phyloP scores from a whole-genome alignment of 768 basidiomycete species.

The Hemileccinum rubropunctum region DNA sequence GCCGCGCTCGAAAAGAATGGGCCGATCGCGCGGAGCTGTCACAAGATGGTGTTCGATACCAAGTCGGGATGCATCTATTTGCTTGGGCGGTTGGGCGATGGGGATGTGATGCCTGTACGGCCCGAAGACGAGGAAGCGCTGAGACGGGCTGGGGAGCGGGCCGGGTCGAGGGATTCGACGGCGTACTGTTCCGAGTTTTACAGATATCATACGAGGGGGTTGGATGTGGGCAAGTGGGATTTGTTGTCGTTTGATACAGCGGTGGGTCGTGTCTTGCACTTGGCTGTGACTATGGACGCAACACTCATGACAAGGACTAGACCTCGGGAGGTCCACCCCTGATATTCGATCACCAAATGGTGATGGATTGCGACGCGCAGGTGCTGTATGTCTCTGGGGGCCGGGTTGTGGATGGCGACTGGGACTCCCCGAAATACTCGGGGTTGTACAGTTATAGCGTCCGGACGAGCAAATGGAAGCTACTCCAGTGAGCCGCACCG shows the following conservation, averaged over 20 bases:
- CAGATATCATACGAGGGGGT: constrained; percentile 46
- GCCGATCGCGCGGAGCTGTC: constrained; percentile 70
- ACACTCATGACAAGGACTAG: constrained; percentile 33
- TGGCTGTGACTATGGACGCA: background rate
- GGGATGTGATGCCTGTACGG: constrained; percentile 38
- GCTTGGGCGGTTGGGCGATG: constrained; percentile 64
- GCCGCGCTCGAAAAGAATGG: constrained; percentile 60
- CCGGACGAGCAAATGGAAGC: constrained; percentile 61
- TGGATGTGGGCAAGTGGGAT: constrained; percentile 68
- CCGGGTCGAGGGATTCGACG: constrained; percentile 13
- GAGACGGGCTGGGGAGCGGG: constrained; percentile 22
- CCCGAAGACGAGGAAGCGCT: constrained; percentile 21
- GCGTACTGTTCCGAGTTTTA: constrained; percentile 69
- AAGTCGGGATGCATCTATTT: constrained; percentile 69
- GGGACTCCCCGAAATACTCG: constrained; percentile 58
- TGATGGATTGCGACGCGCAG: constrained; percentile 66
- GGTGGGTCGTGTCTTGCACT: constrained; percentile 38
- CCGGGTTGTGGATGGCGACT: constrained; percentile 64
- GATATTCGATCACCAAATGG: constrained; percentile 82
- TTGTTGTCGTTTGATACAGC: constrained; percentile 63
- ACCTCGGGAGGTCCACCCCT: constrained; percentile 66
- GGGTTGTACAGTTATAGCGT: constrained; percentile 75
- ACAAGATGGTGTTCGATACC: constrained; percentile 80
- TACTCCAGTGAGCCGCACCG: constrained; percentile 55
- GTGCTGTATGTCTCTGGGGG: constrained; percentile 78